Evolutionary conservation across 2,329 filamentous ascomycete species (phyloP), one percentile per base, ranked within the genome.

Genomic region (Verticillium zaregamsianum): DNA sequence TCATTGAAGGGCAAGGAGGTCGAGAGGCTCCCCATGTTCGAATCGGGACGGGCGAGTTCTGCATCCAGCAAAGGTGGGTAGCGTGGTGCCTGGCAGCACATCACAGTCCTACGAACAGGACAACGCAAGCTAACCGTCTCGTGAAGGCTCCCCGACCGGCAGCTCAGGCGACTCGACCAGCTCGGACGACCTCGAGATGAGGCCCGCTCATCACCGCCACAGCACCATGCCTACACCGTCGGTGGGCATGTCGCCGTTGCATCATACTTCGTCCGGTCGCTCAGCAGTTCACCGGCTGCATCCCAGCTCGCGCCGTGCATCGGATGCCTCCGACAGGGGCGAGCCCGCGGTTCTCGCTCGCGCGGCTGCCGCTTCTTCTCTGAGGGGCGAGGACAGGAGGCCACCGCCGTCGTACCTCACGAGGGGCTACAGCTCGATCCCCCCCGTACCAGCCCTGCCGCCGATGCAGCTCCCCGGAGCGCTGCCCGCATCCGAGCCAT

Each of bases 1-100:
- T 75, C 76, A 5, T 61, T 71, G 37, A 81, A 80, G 69, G 79
- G 79, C 45, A 81, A 81, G 65, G 79, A 79, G 61, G 71, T 76
- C 11, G 72, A 73, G 59, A 69, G 76, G 23, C 65, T 67, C 17
- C 60, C 70, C 8, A 68, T 69, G 33, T 69, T 70, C 58, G 74
- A 75, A 31, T 68, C 73, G 8, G 71, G 71, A 2, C 71, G 72
- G 31, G 68, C 69, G 58, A 80, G 74, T 64, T 72, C 74, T 20
- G 68, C 75, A 2, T 75, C 75, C 14, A 76, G 73, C 67, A 77
- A 76, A 69, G 72, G 74, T 72, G 45, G 11, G 45, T 11, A 28
- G 45, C 8, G n/a, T 11, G 45, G 11, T 5, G 45, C n/a, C 33
- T n/a, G n/a, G 15, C 20, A 52, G 39, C 17, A n/a, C 17, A 45